Percentiles rank a stretch among this genome's conserved stretches.
phyloP scores from a whole-genome alignment of 106 monocot genomes.

The Platanthera guangdongensis region DNA sequence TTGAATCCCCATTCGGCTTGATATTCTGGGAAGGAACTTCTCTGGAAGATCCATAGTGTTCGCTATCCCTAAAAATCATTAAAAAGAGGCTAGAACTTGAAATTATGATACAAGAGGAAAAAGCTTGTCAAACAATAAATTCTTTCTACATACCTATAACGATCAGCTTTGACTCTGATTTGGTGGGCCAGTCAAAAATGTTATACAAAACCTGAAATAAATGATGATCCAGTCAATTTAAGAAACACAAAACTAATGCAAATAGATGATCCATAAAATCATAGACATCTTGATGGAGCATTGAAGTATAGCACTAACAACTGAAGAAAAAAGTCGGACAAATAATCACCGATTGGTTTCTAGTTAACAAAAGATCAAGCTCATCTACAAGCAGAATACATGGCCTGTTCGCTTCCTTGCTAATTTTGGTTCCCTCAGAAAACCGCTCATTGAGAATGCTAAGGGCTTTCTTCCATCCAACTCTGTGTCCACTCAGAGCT shows the following conservation, averaged over 20 bases:
- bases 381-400: too few species aligned
- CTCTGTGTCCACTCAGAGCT: too few species aligned
- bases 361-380: slow-evolving; percentile 96
- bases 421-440: too few species aligned
- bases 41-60: slow-evolving; percentile 99
- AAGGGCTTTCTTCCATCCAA: too few species aligned
- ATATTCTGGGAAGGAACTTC: slow-evolving; percentile 84
- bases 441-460: too few species aligned
- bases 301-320: neutral
- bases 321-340: neutral
- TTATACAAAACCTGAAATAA: slow-evolving; percentile 78
- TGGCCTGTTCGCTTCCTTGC: too few species aligned
- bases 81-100: slow-evolving; percentile 4
- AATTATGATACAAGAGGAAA: neutral
- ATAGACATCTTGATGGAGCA: neutral
- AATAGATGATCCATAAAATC: neutral
- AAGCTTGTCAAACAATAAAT: neutral
- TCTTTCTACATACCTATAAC: slow-evolving; percentile 67
- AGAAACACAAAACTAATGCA: neutral
- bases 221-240: neutral
- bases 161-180: slow-evolving; percentile 67
- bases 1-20: slow-evolving; percentile 98
- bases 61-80: slow-evolving; percentile 31
- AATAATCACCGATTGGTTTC: slow-evolving; percentile 86
- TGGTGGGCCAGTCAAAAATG: slow-evolving; percentile 96